Percentiles rank a stretch among this genome's conserved stretches.
phyloP scores from a whole-genome alignment of 768 basidiomycete species.

The Erythrobasidium yunnanense region DNA sequence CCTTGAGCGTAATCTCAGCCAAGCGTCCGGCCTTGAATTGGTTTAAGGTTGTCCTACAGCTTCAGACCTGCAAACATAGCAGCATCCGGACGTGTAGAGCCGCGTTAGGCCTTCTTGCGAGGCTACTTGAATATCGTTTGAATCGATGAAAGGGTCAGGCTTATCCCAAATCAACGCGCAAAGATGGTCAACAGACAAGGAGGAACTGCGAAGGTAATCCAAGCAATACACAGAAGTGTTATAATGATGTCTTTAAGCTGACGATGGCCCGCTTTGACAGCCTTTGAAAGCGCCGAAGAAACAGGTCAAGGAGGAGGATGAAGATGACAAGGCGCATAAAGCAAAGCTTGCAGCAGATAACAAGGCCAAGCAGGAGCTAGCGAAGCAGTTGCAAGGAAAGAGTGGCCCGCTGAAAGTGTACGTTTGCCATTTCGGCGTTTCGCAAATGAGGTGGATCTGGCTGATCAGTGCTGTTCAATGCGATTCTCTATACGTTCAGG shows the following conservation, averaged over 20 bases:
- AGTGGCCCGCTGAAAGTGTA: not conserved
- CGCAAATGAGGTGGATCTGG: not conserved
- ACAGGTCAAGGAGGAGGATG: constrained; percentile 6
- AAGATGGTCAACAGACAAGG: constrained; percentile 7
- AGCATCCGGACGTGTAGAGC: too few species aligned
- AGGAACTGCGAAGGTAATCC: not conserved
- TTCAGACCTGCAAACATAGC: constrained; percentile 11
- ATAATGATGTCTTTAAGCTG: not conserved
- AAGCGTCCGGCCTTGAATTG: not conserved
- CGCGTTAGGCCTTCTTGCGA: not conserved
- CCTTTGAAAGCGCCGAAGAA: constrained; percentile 19
- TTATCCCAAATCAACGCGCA: not conserved
- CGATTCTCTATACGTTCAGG: too few species aligned
- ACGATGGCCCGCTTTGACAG: not conserved
- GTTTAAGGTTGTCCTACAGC: not conserved
- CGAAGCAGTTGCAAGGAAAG: not conserved
- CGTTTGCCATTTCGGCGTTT: not conserved
- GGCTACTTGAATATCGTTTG: not conserved
- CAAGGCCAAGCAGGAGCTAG: not conserved
- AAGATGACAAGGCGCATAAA: constrained; percentile 21
- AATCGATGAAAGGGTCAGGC: not conserved
- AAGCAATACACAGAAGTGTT: not conserved
- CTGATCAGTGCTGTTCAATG: not conserved
- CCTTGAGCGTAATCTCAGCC: not conserved
- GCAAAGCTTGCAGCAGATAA: not conserved